Evolutionary conservation across 2,329 filamentous ascomycete species (phyloP), one percentile per base, ranked within the genome.

Genomic region (Fusarium solani-melongenae): DNA sequence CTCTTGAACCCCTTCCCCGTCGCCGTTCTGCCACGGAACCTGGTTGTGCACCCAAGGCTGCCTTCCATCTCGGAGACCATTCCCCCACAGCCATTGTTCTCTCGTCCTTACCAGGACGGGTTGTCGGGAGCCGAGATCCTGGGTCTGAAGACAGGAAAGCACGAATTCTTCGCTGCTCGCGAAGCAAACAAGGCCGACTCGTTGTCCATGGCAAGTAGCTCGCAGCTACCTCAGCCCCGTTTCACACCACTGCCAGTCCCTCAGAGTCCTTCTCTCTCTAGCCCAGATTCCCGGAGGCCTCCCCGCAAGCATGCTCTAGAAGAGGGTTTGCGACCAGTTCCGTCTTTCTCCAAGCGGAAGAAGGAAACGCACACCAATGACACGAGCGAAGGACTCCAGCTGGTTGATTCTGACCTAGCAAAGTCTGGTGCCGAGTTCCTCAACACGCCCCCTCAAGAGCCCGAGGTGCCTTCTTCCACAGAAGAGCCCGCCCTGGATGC

Each of bases 81-180:
- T 36, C 27, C 55, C 24, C 24, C 46, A 22, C 17, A 64, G 20
- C 49, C n/a, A 22, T 67, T 65, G 10, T 39, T 11, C 2, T 39
- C 39, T 9, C 41, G 53, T 12, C 66, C 46, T 51, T 29, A 29
- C 46, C 46, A 51, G 24, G 46, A 51, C 15, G 57, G 38, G 8
- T 44, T 60, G 14, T 58, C 58, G 14, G n/a, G 66, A 24, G 80
- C 79, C 17, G 78, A 82, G 41, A 58, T 73, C 8, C 74, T 85
- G 49, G 83, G 83, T 1, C 73, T 78, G 27, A 81, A 76, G 59
- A 81, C 79, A 4, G 84, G 82, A 2, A 85, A 85, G 58, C 67
- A 67, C 10, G 83, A 84, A 24, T 86, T 76, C 59, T 86, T 85
- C 59, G 76, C 75, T 5, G 84, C 84, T 7, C 79, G 84, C 29